Percentiles rank a stretch among this genome's conserved stretches.
These are phyloP conservation scores for Penicillium antarcticum DNA, from an alignment of 495 filamentous ascomycete genomes.

Conservation along the genomic window DNA sequence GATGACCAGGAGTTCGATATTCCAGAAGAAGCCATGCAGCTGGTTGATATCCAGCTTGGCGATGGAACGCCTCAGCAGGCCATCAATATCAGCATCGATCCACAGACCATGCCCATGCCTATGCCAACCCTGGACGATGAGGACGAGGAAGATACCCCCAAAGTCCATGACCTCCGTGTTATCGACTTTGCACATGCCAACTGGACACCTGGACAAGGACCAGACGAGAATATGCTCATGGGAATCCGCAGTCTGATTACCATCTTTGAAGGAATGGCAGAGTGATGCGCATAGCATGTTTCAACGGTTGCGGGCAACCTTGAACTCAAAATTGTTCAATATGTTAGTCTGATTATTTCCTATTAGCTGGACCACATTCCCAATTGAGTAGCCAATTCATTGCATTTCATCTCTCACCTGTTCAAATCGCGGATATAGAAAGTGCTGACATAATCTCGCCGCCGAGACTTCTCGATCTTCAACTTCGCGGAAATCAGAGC, in stretches of 20 bases:
- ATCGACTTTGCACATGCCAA: conserved; percentile 96
- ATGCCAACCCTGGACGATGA: conserved; percentile 51
- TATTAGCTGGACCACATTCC: not conserved
- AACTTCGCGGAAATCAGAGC: conserved; percentile 15
- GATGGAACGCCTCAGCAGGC: conserved; percentile 26
- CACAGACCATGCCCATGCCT: conserved; percentile 25
- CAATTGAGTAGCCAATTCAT: not conserved
- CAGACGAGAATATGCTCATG: conserved; percentile 78
- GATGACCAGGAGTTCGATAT: conserved; percentile 57
- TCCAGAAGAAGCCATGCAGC: conserved; percentile 30
- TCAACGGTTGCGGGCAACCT: conserved; percentile 32
- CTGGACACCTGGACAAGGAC: conserved; percentile 81
- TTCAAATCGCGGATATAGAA: not conserved
- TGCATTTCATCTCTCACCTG: not conserved
- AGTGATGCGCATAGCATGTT: conserved; percentile 18
- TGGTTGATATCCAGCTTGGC: conserved; percentile 30
- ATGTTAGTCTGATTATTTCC: not conserved
- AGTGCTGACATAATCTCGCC: conserved; percentile 19
- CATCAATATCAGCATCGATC: conserved; percentile 42
- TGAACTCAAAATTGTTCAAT: not conserved
- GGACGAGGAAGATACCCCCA: conserved; percentile 64
- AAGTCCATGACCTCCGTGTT: conserved; percentile 77
- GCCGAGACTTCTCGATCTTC: conserved; percentile 14
- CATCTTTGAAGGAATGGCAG: conserved; percentile 62
- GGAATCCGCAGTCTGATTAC: conserved; percentile 72